Evolutionary conservation across 176 grass and related monocot species (phyloP), one percentile per base, ranked within the genome.

Genomic region (Oryza meridionalis): DNA sequence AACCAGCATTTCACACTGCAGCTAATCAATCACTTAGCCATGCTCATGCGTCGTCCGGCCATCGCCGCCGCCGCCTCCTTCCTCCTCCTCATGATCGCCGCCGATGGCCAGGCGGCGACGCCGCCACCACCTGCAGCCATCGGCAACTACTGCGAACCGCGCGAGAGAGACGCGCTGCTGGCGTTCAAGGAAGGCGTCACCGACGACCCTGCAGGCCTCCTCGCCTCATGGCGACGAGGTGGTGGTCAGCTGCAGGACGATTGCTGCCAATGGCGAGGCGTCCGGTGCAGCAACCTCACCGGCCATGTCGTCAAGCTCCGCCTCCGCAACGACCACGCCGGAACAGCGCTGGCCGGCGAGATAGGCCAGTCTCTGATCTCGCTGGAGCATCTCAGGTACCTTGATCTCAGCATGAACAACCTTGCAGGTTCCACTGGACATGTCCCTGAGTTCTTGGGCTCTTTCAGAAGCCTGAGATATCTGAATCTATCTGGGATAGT

Each of bases 241-340:
- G 27, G 27, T 0, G 27, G 27, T 38, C 51, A 19, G 16, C 14
- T 55, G 16, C 4, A 29, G 0, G 70, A 29, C 0, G 27, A 93
- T 9, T 90, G 84, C 81, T 93, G 91, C 77, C 12, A n/a, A 1
- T 90, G 91, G 88, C 19, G 11, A 11, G 85, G 91, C 50, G 74
- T 93, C 77, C 5, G 10, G 0, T 93, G 91, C 50, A 17, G 17
- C 49, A 66, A 76, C 11, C 11, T 0, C 1, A 90, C 82, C 7
- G 67, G 68, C 21, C 62, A 68, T 47, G 74, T 90, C 33, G 0
- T 82, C 29, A 0, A 15, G 43, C 67, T 93, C n/a, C 6, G 6
- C 0, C 72, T 93, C 32, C 24, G 53, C 25, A 77, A 64, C n/a
- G 75, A 55, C 16, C 51, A 55, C 17, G 51, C 2, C 51, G 0